Evolutionary conservation across 345 rosid genomes (phyloP).

Genomic region (Eucalyptus pauciflora): DNA sequence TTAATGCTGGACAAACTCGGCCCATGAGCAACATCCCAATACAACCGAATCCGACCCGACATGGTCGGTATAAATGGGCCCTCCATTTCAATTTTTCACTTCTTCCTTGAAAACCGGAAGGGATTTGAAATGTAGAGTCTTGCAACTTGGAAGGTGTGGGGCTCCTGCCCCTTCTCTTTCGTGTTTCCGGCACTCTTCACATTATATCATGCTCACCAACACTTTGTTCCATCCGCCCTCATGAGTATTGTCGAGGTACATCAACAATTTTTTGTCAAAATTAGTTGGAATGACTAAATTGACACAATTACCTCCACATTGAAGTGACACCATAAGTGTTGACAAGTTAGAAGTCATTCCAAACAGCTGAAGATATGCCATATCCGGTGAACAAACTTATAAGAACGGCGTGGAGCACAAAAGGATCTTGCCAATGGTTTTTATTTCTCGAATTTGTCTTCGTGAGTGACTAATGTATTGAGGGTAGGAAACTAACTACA

Average conservation of each 20-base stretch:
- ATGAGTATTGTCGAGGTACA: fast-evolving
- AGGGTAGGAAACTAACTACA: not conserved
- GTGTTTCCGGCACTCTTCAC: not conserved
- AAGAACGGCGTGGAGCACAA: not conserved
- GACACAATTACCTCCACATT: fast-evolving
- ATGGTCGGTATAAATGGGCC: not conserved
- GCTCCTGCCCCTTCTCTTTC: not conserved
- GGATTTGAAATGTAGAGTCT: not conserved
- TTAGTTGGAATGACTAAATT: fast-evolving
- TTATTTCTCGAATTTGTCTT: not conserved
- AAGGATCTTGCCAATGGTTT: not conserved
- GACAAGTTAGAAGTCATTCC: not conserved
- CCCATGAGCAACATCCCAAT: not conserved
- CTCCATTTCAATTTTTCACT: not conserved
- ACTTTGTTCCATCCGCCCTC: fast-evolving
- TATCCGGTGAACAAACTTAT: not conserved
- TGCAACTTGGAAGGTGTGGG: not conserved
- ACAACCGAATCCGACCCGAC: not conserved
- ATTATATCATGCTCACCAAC: not conserved
- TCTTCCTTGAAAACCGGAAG: not conserved
- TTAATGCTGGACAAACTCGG: not conserved
- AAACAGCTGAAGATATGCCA: not conserved
- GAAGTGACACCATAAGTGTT: not conserved
- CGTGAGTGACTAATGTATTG: not conserved
- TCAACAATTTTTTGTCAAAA: fast-evolving